These are phyloP conservation scores for Penicillium antarcticum DNA, from an alignment of 495 filamentous ascomycete genomes.

Conservation along the genomic window DNA sequence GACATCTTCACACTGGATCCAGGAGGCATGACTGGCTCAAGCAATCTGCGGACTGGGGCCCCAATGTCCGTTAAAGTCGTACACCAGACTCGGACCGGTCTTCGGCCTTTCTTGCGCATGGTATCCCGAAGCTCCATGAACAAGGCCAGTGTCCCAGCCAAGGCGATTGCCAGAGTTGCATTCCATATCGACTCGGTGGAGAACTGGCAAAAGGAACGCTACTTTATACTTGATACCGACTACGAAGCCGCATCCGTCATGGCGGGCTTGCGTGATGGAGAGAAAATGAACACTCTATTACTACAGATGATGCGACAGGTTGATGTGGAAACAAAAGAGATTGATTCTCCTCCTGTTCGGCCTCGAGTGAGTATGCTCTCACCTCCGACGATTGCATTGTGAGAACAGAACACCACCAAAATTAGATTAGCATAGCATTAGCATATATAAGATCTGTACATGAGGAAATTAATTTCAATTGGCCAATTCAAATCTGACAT, in stretches of 20 bases:
- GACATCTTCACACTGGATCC: slow-evolving; percentile 43
- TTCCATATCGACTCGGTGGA: slow-evolving; percentile 35
- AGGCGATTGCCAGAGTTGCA: slow-evolving; percentile 38
- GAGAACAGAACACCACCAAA: not conserved
- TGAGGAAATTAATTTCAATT: not conserved
- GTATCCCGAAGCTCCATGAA: slow-evolving; percentile 41
- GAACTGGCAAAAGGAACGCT: slow-evolving; percentile 34
- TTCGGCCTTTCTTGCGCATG: slow-evolving; percentile 35
- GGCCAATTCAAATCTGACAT: not conserved
- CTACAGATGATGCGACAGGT: slow-evolving; percentile 34
- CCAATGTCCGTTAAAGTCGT: slow-evolving; percentile 35
- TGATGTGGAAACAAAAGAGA: slow-evolving; percentile 27
- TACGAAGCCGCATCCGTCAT: slow-evolving; percentile 43
- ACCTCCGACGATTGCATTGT: slow-evolving; percentile 1
- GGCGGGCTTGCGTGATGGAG: slow-evolving; percentile 26
- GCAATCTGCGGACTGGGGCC: slow-evolving; percentile 21
- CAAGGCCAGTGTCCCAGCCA: slow-evolving; percentile 38
- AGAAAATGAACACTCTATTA: slow-evolving; percentile 29
- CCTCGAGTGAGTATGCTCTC: slow-evolving; percentile 3
- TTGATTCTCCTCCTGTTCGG: slow-evolving; percentile 25
- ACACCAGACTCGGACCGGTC: slow-evolving; percentile 35
- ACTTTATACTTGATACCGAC: slow-evolving; percentile 38
- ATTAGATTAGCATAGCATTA: not conserved
- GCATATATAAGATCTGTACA: slow-evolving; percentile 4
- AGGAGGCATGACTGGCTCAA: slow-evolving; percentile 33